Base-by-base conservation (phyloP, 768 basidiomycete genomes). In the Amanita exitialis region DNA sequence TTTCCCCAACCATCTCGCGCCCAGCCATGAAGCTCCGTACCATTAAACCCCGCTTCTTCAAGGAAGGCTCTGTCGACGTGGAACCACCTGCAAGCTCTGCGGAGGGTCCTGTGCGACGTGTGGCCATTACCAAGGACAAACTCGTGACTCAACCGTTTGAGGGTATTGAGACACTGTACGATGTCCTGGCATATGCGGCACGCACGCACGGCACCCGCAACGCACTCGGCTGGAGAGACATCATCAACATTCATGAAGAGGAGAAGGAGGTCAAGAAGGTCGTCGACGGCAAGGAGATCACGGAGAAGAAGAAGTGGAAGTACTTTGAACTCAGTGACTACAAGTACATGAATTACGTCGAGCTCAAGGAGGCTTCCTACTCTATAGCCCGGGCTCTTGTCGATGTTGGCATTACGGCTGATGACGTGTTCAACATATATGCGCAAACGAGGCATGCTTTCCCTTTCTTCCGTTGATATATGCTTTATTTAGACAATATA, bases 231-330 rank as follows among this genome's bases (percentile, higher is more conserved):
- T 86, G 80, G 74, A 73, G 96, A 30, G 87, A 90, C 50, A 58
- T 93, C 28, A 61, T 89, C 48, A 62, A 71, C 5, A 69, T 82
- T 20, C 72, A 90, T 61, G 82, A 90, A 59, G 95, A 97, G 68
- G 84, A 83, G 64, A 97, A 96, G 71, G 82, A 91, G 60, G 79
- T 97, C 30, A 85, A 77, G 62, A 94, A 92, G 74, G 69, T 73
- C 27, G 80, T 93, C 38, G 83, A 75, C 4, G 95, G 94, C 28
- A 83, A 92, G 65, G 80, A 91, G 64, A 74, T 83, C 27, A 80
- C 68, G 3, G 88, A 98, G 74, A 90, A 71, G 65, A 99, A 99
- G 79, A 90, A 76, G 51, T 99, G 95, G 95, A 90, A 86, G 63
- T 98, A 86, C 68, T 99, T 90, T 67, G 78, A 93, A 66, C 77